Base-by-base conservation (phyloP, 768 basidiomycete species). In the Lyophyllum semitale region DNA sequence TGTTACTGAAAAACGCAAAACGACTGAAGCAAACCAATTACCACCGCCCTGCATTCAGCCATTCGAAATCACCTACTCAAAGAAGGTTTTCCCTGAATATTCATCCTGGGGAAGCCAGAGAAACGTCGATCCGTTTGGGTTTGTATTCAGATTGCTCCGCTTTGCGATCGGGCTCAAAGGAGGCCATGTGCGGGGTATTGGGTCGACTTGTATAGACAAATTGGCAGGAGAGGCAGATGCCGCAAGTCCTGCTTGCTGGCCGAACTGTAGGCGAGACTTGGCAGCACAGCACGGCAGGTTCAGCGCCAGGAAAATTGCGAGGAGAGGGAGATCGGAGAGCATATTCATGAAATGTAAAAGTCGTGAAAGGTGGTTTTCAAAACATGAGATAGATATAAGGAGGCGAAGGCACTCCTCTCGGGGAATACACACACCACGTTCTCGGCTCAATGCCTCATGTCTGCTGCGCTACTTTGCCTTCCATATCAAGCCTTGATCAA, bases 61-160 rank as follows among this genome's bases (percentile, higher is more conserved):
- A 33, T 22, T 55, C 33, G 18, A 37, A 45, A n/a, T 3, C 44
- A 68, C 68, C 69, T 75, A 90, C 89, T 89, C 80, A 65, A 89
- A 91, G 69, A 91, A 91, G 0, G 73, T 81, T 50, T 76, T 60
- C 13, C 89, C 89, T 41, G 80, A 76, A 63, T 87, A 90, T 4
- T 79, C 82, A 63, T 89, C 88, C 69, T 88, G 66, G 11, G 81
- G 79, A 13, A 88, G 71, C 89, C 89, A 91, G 6, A 89, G 63
- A 60, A 81, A 84, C 7, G 69, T 76, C 4, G 82, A 73, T 17
- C 77, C 81, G 55, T 84, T 73, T 2, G 76, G 57, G 37, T 75
- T 76, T 23, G 68, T 71, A 53, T 79, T 77, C 27, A 79, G 54
- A 54, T 69, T 63, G 45, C 58, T 66, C 35, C 68, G 59, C 45